phyloP scores from a whole-genome alignment of 2,329 filamentous ascomycete genomes.

The Penicillium freii region DNA sequence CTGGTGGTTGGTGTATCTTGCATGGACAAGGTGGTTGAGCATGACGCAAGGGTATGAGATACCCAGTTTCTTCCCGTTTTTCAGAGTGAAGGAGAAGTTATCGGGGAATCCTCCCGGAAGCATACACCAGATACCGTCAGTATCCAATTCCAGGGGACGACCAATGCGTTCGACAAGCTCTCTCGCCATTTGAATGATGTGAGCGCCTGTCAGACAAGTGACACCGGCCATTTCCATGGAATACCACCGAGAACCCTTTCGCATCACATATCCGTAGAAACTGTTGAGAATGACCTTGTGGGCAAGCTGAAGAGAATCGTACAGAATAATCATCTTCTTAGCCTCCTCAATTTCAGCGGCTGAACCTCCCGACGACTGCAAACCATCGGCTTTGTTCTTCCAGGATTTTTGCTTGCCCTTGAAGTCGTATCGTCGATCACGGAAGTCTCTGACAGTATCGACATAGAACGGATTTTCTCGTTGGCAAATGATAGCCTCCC shows the following conservation, averaged over 20 bases:
- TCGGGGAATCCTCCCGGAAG: slow-evolving; percentile 93
- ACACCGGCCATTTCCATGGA: slow-evolving; percentile 99
- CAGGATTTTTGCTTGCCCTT: slow-evolving; percentile 97
- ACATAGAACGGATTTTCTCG: slow-evolving; percentile 98
- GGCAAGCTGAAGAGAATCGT: slow-evolving; percentile 90
- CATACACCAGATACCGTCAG: slow-evolving; percentile 99
- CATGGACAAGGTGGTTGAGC: slow-evolving; percentile 96
- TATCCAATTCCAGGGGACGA: slow-evolving; percentile 88
- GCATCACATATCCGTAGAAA: slow-evolving; percentile 99
- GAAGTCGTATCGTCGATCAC: slow-evolving; percentile 96
- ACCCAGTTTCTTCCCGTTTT: slow-evolving; percentile 92
- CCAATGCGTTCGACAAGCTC: slow-evolving; percentile 91
- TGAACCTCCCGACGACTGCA: slow-evolving; percentile 79
- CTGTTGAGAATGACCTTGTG: slow-evolving; percentile 99
- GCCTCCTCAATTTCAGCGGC: slow-evolving; percentile 79
- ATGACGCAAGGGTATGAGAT: slow-evolving; percentile 99
- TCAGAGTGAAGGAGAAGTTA: slow-evolving; percentile 90
- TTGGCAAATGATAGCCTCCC: slow-evolving; percentile 97
- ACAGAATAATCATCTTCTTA: slow-evolving; percentile 98
- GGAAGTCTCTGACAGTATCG: slow-evolving; percentile 90
- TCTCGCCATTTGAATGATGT: slow-evolving; percentile 94
- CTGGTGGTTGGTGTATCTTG: slow-evolving; percentile 92
- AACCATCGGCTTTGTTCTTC: slow-evolving; percentile 89
- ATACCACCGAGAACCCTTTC: slow-evolving; percentile 98
- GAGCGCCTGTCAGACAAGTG: slow-evolving; percentile 91